Percentiles rank a stretch among this genome's conserved stretches.
These are phyloP conservation scores for Colletotrichum sojae DNA, from an alignment of 2,329 filamentous ascomycete species.

Conservation along the genomic window DNA sequence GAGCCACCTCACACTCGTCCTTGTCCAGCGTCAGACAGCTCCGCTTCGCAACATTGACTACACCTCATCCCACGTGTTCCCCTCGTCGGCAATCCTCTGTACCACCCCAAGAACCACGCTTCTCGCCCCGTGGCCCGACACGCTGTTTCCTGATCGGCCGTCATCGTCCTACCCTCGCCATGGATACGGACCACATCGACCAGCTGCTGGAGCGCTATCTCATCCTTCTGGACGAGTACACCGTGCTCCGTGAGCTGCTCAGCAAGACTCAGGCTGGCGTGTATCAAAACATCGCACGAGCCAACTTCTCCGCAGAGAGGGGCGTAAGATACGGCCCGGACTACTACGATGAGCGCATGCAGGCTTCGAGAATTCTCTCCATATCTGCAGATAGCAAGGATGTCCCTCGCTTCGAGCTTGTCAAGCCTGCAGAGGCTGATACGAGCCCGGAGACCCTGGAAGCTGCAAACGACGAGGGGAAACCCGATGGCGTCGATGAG, in stretches of 20 bases:
- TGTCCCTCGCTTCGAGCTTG: conserved; percentile 45
- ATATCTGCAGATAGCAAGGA: conserved; percentile 42
- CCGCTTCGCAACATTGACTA: neutral
- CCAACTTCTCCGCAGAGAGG: conserved; percentile 79
- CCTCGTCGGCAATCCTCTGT: neutral
- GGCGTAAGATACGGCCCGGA: conserved; percentile 77
- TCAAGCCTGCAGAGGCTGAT: conserved; percentile 32
- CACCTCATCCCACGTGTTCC: neutral
- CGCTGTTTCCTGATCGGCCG: too few species aligned
- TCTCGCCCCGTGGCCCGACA: neutral
- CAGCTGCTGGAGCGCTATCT: conserved; percentile 76
- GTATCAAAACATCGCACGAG: conserved; percentile 76
- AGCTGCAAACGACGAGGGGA: conserved; percentile 29
- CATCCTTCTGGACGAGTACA: conserved; percentile 76
- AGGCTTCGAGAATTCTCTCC: conserved; percentile 66
- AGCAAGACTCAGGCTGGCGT: conserved; percentile 68
- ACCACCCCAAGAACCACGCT: conserved; percentile 1
- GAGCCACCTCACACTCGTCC: conserved; percentile 17
- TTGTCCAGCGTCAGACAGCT: conserved; percentile 10
- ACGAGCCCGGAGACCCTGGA: conserved; percentile 15
- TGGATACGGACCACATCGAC: conserved; percentile 65
- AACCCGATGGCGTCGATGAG: conserved; percentile 9
- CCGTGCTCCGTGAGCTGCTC: conserved; percentile 69
- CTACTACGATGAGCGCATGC: conserved; percentile 82
- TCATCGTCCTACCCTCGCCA: conserved; percentile 5